A percentile compares a stretch with the other conserved stretches of the same genome.
phyloP scores from a whole-genome alignment of 192 early-diverging fungal genomes.

The Entrophospora sp. region DNA sequence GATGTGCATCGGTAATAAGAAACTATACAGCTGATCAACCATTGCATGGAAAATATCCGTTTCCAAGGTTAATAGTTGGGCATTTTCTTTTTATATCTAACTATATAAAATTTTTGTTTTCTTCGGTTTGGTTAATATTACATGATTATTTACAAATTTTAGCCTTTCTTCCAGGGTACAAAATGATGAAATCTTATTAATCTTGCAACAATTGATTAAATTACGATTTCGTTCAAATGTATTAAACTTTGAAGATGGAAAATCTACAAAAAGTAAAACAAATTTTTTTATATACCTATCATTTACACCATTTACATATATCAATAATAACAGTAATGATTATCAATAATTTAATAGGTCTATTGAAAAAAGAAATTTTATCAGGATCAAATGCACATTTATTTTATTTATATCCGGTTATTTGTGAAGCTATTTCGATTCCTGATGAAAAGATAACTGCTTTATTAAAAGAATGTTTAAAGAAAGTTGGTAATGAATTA shows the following conservation, averaged over 20 bases:
- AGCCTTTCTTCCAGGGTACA: conserved; percentile 37
- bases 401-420: conserved; percentile 58
- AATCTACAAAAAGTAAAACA: conserved; percentile 29
- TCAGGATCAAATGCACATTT: conserved; percentile 52
- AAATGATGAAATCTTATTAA: conserved; percentile 48
- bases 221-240: conserved; percentile 41
- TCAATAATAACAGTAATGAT: no score
- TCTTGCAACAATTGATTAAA: conserved; percentile 42
- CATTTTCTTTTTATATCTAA: no score
- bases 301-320: no score
- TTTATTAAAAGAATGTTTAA: conserved; percentile 32
- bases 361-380: conserved; percentile 38
- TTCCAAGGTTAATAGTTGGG: conserved; percentile 54
- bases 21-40: conserved; percentile 58
- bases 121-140: conserved; percentile 3
- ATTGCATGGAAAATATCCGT: conserved; percentile 56
- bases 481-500: conserved; percentile 32
- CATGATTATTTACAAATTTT: conserved; percentile 12
- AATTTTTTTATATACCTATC: conserved; percentile 1
- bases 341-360: no score
- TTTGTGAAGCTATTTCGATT: conserved; percentile 50
- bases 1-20: conserved; percentile 48
- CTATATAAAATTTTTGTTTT: no score
- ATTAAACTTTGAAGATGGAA: conserved; percentile 26
- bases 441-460: conserved; percentile 34